A percentile compares a stretch with the other conserved stretches of the same genome.
These are phyloP conservation scores for Glonium stellatum DNA, from an alignment of 495 filamentous ascomycete species.

Conservation along the genomic window DNA sequence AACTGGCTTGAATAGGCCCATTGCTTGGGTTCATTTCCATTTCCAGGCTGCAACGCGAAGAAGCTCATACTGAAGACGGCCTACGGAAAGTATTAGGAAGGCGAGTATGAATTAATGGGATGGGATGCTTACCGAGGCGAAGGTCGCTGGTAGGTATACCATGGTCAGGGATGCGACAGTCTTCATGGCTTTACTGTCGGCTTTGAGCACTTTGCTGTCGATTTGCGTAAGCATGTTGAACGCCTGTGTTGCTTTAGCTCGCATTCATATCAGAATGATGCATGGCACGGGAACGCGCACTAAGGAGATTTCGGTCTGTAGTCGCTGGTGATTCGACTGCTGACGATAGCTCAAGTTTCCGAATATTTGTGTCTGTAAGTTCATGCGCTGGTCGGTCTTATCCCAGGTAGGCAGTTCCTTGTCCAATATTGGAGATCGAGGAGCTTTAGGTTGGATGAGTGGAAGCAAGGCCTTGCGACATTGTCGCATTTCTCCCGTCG, in stretches of 20 bases:
- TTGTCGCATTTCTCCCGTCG: neutral
- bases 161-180: conserved; percentile 37
- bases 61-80: conserved; percentile 39
- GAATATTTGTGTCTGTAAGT: neutral
- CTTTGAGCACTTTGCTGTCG: neutral
- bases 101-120: neutral
- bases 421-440: neutral
- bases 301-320: conserved; percentile 1
- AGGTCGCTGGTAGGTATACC: conserved; percentile 38
- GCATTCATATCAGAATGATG: neutral
- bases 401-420: neutral
- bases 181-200: conserved; percentile 26
- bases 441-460: neutral
- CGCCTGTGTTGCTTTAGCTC: neutral
- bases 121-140: conserved; percentile 30
- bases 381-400: neutral
- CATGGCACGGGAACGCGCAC: neutral
- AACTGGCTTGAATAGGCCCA: neutral
- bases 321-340: neutral
- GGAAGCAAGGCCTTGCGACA: neutral
- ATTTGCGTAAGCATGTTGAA: neutral
- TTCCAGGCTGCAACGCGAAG: conserved; percentile 26
- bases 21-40: neutral
- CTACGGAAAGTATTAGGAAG: conserved; percentile 11
- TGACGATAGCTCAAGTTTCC: neutral